Conservation (phyloP, 768 basidiomycete genomes). For the Boletus coccyginus region DNA sequence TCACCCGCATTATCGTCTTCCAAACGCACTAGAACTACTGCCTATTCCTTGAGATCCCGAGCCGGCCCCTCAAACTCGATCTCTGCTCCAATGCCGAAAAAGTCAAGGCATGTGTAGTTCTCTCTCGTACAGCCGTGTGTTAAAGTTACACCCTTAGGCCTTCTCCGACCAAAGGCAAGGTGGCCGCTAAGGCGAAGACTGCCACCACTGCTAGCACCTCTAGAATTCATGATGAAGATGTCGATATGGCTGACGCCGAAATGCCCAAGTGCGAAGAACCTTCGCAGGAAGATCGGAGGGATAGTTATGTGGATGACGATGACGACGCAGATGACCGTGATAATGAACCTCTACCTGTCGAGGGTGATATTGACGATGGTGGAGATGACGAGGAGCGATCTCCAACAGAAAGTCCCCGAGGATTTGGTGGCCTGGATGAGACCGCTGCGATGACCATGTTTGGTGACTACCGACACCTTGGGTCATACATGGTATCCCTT, state of each 20-base stretch:
- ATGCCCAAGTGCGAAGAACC: conserved; percentile 44
- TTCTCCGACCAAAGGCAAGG: conserved; percentile 56
- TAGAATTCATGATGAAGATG: conserved; percentile 63
- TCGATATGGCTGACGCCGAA: conserved; percentile 73
- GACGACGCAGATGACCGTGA: conserved; percentile 48
- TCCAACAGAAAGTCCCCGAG: conserved; percentile 35
- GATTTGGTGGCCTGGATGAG: conserved; percentile 60
- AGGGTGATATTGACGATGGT: conserved; percentile 46
- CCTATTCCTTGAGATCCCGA: conserved; percentile 70
- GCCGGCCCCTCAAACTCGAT: conserved; percentile 39
- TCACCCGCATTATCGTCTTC: conserved; percentile 45
- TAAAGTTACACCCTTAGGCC: conserved; percentile 36
- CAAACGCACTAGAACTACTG: conserved; percentile 61
- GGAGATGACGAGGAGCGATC: conserved; percentile 38
- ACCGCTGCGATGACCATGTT: conserved; percentile 75
- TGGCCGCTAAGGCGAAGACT: conserved; percentile 52
- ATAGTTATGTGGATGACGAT: conserved; percentile 39
- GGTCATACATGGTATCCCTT: conserved; percentile 90
- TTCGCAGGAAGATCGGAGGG: conserved; percentile 47
- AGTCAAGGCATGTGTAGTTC: conserved; percentile 51
- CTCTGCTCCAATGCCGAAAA: conserved; percentile 67
- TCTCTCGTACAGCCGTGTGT: conserved; percentile 6
- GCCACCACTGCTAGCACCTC: conserved; percentile 64
- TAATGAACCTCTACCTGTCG: conserved; percentile 43
- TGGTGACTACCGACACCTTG: conserved; percentile 83